Conservation (phyloP, 176 grass and related monocot species). For the Aegilops umbellulata region DNA sequence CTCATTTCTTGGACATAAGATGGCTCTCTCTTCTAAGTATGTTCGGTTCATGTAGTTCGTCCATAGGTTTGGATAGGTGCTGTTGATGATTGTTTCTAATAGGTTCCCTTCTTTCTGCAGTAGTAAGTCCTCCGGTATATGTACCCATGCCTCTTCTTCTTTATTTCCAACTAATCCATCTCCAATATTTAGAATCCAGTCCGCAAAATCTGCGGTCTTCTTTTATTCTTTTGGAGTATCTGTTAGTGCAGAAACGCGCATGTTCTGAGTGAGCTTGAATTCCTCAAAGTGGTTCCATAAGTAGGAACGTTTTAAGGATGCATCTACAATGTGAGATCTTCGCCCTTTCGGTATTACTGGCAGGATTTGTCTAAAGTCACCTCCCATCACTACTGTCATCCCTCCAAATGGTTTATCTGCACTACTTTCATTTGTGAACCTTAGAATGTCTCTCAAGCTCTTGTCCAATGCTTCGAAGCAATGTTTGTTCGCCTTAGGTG, state of each 20-base stretch:
- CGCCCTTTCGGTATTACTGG: background rate
- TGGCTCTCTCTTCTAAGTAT: background rate
- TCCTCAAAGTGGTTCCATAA: conserved; percentile 18
- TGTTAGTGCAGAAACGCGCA: background rate
- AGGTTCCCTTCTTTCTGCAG: background rate
- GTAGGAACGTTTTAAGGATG: conserved; percentile 4
- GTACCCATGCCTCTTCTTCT: background rate
- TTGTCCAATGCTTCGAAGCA: conserved; percentile 9
- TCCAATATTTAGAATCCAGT: conserved; percentile 19
- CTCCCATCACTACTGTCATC: background rate
- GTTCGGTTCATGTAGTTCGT: background rate
- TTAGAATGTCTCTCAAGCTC: background rate
- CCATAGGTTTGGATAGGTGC: background rate
- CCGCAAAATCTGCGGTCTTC: background rate
- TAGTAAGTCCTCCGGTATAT: background rate
- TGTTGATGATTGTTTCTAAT: background rate
- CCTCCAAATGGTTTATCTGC: background rate
- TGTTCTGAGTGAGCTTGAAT: conserved; percentile 22
- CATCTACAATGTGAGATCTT: background rate
- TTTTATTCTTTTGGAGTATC: background rate
- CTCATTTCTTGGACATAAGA: background rate
- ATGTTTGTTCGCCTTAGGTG: background rate
- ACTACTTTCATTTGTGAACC: background rate
- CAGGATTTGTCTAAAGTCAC: conserved; percentile 28
- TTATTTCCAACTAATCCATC: background rate